These are phyloP conservation scores for Zymoseptoria tritici DNA, from an alignment of 2,329 filamentous ascomycete species.

Conservation along the genomic window DNA sequence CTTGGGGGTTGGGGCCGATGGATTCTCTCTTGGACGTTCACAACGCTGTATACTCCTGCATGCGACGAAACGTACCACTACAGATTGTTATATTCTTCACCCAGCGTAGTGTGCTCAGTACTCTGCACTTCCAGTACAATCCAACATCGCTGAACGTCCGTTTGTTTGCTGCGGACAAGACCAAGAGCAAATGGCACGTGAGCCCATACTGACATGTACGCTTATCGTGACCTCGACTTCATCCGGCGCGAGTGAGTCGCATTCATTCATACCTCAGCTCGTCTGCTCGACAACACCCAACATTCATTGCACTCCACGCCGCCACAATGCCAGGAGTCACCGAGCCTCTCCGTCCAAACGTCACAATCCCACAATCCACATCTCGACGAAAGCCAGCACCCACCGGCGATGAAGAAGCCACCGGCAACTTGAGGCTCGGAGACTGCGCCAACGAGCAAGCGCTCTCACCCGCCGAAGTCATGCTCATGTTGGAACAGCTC, in stretches of 20 bases:
- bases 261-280: background rate
- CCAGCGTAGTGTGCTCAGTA: background rate
- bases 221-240: no score
- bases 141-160: background rate
- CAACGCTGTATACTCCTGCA: background rate
- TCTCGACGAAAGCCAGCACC: conserved; percentile 59
- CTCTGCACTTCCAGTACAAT: background rate
- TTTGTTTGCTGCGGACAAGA: background rate
- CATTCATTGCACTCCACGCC: background rate
- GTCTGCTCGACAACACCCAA: conserved; percentile 1
- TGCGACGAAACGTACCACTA: background rate
- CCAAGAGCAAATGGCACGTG: no score
- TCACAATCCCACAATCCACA: conserved; percentile 18
- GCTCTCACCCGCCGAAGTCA: conserved; percentile 83
- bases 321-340: conserved; percentile 25
- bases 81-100: background rate
- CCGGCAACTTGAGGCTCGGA: conserved; percentile 72
- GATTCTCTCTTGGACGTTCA: background rate
- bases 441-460: conserved; percentile 91
- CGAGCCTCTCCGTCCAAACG: conserved; percentile 4
- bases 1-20: background rate
- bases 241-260: no score
- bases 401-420: conserved; percentile 81
- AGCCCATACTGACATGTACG: no score
- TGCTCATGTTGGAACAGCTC: conserved; percentile 84